Percentiles rank a stretch among this genome's conserved stretches.
Evolutionary conservation across 805 yeast species (phyloP).

Genomic region (Spencermartinsiella europaea): DNA sequence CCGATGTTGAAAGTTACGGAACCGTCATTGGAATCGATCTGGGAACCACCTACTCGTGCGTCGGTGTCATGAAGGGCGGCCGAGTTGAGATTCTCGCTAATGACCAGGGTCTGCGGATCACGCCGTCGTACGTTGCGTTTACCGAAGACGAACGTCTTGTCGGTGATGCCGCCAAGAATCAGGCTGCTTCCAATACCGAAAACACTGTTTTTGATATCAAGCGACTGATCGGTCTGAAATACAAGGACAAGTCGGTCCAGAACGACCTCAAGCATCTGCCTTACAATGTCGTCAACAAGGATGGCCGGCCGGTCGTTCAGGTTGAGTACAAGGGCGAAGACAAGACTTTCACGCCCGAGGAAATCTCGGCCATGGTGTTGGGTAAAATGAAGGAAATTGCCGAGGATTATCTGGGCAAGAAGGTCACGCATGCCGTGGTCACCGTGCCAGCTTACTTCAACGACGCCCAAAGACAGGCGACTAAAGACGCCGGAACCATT

Average conservation of each 20-base stretch:
- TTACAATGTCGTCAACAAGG: slow-evolving; percentile 59
- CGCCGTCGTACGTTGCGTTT: slow-evolving; percentile 93
- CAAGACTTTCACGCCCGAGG: slow-evolving; percentile 84
- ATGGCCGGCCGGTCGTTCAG: slow-evolving; percentile 77
- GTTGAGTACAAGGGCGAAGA: slow-evolving; percentile 70
- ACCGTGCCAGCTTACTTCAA: slow-evolving; percentile 93
- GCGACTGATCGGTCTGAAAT: slow-evolving; percentile 84
- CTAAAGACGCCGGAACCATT: slow-evolving; percentile 89
- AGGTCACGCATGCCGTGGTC: slow-evolving; percentile 84
- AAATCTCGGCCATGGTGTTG: slow-evolving; percentile 86
- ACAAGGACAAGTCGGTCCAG: slow-evolving; percentile 70
- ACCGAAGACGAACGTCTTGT: slow-evolving; percentile 87
- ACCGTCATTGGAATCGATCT: slow-evolving; percentile 87
- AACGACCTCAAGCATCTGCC: slow-evolving; percentile 81
- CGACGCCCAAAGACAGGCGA: slow-evolving; percentile 92
- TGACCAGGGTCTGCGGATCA: slow-evolving; percentile 96
- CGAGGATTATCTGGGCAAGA: slow-evolving; percentile 80
- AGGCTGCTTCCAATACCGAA: slow-evolving; percentile 80
- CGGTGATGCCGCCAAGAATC: slow-evolving; percentile 96
- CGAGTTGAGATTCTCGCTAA: slow-evolving; percentile 90
- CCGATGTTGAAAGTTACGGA: slow-evolving; percentile 36
- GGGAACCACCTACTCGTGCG: slow-evolving; percentile 98
- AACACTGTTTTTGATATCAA: slow-evolving; percentile 90
- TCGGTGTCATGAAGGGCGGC: slow-evolving; percentile 79
- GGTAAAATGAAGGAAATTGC: slow-evolving; percentile 91